Base-by-base conservation (phyloP, 2,329 filamentous ascomycete genomes). In the Aspergillus aculeatus region DNA sequence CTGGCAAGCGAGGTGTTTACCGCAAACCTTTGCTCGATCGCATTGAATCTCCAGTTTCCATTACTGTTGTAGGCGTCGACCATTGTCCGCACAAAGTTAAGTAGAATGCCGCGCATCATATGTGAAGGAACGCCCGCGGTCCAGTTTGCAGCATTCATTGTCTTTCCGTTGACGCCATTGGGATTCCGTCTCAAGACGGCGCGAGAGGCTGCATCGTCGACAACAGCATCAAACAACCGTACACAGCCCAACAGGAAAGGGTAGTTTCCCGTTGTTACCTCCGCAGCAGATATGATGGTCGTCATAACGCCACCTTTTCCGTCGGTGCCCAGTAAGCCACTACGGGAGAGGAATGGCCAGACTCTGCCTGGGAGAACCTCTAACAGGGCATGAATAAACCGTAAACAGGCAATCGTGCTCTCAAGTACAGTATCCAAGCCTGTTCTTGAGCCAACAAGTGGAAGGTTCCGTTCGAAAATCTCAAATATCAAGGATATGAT, bases 281-380 rank as follows among this genome's bases (percentile, higher is more conserved):
- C 95, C 3, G 92, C 85, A 24, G 86, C 88, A n/a, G 90, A 90
- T 2, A 96, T 85, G 54, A 98, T 87, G 53, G 86, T 86, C 44
- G 88, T 86, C 62, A 99, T 83, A 62, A 89, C 88, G 11, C 92
- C 91, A 14, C 88, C 88, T 63, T 88, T 88, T 10, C 90, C 88
- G 65, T 92, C 88, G 5, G 87, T 85, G 66, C 90, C 89, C 50
- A 99, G 81, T 19, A 99, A 80, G 63, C 88, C 86, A 73, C 91
- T 96, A 59, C 91, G 87, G 3, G 89, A 86, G 68, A 99, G 83
- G 72, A 94, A 91, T 3, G 94, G 92, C 93, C 95, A 98, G 5
- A 96, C 87, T 61, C 93, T 84, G 58, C 89, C 90, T 0, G 95
- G 94, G 54, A 89, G 86, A n/a, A 89, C 67, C 10, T 83, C 82